phyloP scores from a whole-genome alignment of 2,329 filamentous ascomycete genomes.

The Helotiales sp. region DNA sequence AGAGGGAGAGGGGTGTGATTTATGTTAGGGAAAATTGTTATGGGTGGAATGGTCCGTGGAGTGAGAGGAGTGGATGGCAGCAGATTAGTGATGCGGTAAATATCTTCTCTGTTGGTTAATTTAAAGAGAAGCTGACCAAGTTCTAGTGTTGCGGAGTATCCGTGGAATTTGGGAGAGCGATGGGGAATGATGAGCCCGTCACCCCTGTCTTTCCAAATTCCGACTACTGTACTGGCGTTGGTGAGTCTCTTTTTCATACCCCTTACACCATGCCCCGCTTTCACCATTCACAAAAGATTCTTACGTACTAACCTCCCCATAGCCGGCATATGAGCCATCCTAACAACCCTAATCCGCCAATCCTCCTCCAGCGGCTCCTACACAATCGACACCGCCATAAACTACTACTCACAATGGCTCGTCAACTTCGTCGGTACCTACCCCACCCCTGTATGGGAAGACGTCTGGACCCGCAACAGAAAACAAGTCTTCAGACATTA shows the following conservation, averaged over 20 bases:
- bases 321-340: slow-evolving; percentile 41
- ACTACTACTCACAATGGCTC: slow-evolving; percentile 46
- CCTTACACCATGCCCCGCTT: too few species aligned
- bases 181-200: slow-evolving; percentile 45
- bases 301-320: too few species aligned
- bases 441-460: slow-evolving; percentile 46
- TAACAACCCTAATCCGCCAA: slow-evolving; percentile 43
- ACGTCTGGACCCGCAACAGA: slow-evolving; percentile 47
- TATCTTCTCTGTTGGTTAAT: not conserved
- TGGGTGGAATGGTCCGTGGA: slow-evolving; percentile 47
- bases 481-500: slow-evolving; percentile 50
- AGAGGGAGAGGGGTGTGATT: slow-evolving; percentile 45
- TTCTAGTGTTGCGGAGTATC: slow-evolving; percentile 44
- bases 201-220: slow-evolving; percentile 46
- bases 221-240: slow-evolving; percentile 45
- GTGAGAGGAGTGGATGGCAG: slow-evolving; percentile 49
- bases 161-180: slow-evolving; percentile 46
- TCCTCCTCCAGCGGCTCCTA: slow-evolving; percentile 42
- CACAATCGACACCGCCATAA: slow-evolving; percentile 42
- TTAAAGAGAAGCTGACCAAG: not conserved
- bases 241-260: too few species aligned
- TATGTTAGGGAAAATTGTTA: slow-evolving; percentile 53
- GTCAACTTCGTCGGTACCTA: slow-evolving; percentile 41
- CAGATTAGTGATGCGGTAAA: slow-evolving; percentile 39
- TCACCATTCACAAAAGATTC: too few species aligned